These are phyloP conservation scores for Podaxis sp. DNA, from an alignment of 768 basidiomycete species.

Conservation along the genomic window DNA sequence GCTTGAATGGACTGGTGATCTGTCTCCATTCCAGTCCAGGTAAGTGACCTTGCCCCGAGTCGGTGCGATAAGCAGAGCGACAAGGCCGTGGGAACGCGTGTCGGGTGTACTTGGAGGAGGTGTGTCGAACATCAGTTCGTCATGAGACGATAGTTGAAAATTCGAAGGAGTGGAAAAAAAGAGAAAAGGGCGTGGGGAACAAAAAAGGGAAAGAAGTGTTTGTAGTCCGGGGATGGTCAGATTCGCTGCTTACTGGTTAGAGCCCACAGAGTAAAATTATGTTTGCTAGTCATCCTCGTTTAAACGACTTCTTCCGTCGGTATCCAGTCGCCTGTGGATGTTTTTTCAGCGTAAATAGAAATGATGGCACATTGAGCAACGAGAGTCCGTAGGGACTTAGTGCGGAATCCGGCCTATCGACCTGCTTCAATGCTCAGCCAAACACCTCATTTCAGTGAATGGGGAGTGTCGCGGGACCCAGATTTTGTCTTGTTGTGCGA, in stretches of 20 bases:
- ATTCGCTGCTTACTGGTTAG: background rate
- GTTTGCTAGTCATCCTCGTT: too few species aligned
- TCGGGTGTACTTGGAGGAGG: background rate
- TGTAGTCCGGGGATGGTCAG: background rate
- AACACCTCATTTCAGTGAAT: background rate
- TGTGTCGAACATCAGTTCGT: background rate
- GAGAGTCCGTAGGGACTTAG: constrained; percentile 1
- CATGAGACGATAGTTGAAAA: background rate
- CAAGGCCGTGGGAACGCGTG: background rate
- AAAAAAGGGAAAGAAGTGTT: too few species aligned
- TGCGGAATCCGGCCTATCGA: background rate
- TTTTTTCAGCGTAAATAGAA: background rate
- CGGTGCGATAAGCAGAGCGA: background rate
- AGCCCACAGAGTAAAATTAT: background rate
- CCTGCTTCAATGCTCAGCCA: background rate
- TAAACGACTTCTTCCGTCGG: too few species aligned
- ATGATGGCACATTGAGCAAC: background rate
- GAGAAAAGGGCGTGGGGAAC: background rate
- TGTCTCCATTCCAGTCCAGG: background rate
- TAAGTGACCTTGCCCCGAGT: background rate
- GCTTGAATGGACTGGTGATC: background rate
- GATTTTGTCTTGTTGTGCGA: background rate
- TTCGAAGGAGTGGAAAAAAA: background rate
- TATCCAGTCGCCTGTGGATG: background rate
- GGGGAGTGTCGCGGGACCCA: background rate